Evolutionary conservation across 2,329 filamentous ascomycete species (phyloP), one percentile per base, ranked within the genome.

Genomic region (Harringtonia lauricola): DNA sequence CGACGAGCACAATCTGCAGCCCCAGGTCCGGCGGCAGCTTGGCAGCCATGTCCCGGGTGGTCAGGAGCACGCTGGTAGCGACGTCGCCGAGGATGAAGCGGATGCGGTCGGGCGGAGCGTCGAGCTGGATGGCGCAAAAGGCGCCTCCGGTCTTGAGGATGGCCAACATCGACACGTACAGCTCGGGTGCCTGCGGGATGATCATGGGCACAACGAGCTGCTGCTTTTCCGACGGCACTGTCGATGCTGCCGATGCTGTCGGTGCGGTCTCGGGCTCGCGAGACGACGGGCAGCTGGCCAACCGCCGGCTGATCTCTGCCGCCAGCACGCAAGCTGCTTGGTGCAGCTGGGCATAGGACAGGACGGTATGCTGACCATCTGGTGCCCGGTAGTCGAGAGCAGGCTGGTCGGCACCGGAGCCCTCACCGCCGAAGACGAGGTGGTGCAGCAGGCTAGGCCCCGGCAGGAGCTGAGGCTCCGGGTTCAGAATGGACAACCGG

Each of bases 21-120:
- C 49, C 39, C 9, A 52, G 53, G 22, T 59, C 60, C 3, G 42
- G 38, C 1, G 65, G 65, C 24, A 74, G 54, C 41, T 53, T 64
- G 14, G 57, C 57, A 18, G 54, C 62, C 41, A 79, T 63, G 5
- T 67, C 64, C 15, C 64, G 55, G 0, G 72, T 78, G 1, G 81
- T 85, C 36, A 95, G 62, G 24, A 94, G 64, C 1, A 94, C 57
- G 8, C 63, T 65, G 8, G 88, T 86, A 12, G 70, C 67, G 33
- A 94, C 75, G 66, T 95, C 87, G n/a, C 74, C 59, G 15, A 89
- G 62, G 40, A 95, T 89, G 57, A 94, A 95, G 41, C 71, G 75
- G 36, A 94, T 70, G 39, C 89, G 73, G 42, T 94, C 86, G 4
- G 68, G 60, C 0, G 89, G 89, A 0, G 81, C 76, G 60, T 94